These are phyloP conservation scores for Colletotrichum tabaci DNA, from an alignment of 2,329 filamentous ascomycete genomes.

Conservation along the genomic window DNA sequence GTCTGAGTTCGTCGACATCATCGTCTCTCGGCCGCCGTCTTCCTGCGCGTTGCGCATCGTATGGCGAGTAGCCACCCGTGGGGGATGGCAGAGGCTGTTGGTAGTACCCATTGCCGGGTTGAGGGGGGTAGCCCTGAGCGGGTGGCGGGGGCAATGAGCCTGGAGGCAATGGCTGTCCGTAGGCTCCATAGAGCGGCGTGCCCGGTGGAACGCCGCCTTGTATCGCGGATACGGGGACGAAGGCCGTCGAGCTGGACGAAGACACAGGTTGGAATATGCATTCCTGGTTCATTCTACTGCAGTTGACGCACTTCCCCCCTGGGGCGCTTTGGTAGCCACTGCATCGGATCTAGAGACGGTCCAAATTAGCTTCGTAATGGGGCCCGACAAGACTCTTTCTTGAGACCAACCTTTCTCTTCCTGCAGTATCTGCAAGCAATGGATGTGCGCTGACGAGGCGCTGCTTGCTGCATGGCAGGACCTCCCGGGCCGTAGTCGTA, in stretches of 20 bases:
- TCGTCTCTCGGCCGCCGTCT: constrained; percentile 56
- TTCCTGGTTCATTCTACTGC: constrained; percentile 73
- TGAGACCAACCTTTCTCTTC: constrained; percentile 68
- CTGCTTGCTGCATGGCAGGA: constrained; percentile 63
- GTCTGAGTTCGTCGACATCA: constrained; percentile 60
- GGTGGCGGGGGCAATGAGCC: constrained; percentile 36
- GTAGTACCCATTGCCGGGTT: constrained; percentile 53
- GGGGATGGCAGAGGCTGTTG: constrained; percentile 60
- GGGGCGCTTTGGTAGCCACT: constrained; percentile 72
- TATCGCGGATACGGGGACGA: constrained; percentile 71
- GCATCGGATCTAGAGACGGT: constrained; percentile 67
- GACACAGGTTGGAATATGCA: constrained; percentile 74
- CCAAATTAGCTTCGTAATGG: constrained; percentile 10
- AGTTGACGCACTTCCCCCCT: constrained; percentile 73
- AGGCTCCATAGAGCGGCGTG: constrained; percentile 70
- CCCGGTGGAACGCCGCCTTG: constrained; percentile 71
- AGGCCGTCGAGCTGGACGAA: constrained; percentile 69
- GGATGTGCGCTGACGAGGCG: constrained; percentile 71
- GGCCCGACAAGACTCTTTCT: neutral
- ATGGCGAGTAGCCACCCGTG: constrained; percentile 59
- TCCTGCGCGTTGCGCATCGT: constrained; percentile 54
- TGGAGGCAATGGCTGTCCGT: constrained; percentile 67
- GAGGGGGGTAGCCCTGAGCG: constrained; percentile 34
- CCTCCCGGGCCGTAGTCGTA: constrained; percentile 52
- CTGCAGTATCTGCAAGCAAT: constrained; percentile 74